phyloP scores from a whole-genome alignment of 352 stramenopile species.

The Pythium brachiatum region DNA sequence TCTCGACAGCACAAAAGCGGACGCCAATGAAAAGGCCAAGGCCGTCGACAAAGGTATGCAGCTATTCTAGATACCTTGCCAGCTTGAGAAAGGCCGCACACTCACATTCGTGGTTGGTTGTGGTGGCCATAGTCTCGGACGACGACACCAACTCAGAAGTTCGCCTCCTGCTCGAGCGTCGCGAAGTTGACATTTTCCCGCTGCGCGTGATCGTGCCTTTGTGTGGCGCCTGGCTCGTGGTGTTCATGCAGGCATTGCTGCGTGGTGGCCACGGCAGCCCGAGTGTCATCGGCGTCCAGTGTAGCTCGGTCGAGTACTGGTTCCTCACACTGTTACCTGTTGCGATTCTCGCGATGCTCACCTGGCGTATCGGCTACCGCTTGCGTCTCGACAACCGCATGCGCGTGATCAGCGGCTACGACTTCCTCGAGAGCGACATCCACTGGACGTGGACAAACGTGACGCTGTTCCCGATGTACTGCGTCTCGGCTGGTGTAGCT shows the following conservation, averaged over 20 bases:
- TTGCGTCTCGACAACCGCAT: conserved; percentile 71
- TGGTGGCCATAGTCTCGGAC: conserved; percentile 16
- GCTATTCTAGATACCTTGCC: too few species aligned
- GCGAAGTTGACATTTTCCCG: conserved; percentile 54
- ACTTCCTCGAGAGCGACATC: conserved; percentile 93
- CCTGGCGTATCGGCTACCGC: conserved; percentile 48
- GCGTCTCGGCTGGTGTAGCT: conserved; percentile 91
- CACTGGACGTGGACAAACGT: conserved; percentile 90
- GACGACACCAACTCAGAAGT: conserved; percentile 39
- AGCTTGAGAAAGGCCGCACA: too few species aligned
- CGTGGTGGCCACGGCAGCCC: conserved; percentile 66
- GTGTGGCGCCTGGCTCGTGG: conserved; percentile 62
- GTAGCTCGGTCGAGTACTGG: conserved; percentile 92
- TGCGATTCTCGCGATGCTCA: conserved; percentile 61
- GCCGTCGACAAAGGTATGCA: conserved; percentile 18
- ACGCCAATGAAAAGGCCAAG: background rate
- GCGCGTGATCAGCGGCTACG: conserved; percentile 60
- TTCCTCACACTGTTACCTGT: conserved; percentile 86
- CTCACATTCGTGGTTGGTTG: conserved; percentile 1
- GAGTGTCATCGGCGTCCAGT: conserved; percentile 91
- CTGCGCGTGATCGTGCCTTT: conserved; percentile 54
- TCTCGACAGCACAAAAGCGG: conserved; percentile 16
- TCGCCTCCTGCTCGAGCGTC: conserved; percentile 43
- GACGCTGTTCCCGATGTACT: conserved; percentile 92
- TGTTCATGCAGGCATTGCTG: conserved; percentile 70